These are phyloP conservation scores for Boletus sensibilis DNA, from an alignment of 768 basidiomycete genomes.

Conservation along the genomic window DNA sequence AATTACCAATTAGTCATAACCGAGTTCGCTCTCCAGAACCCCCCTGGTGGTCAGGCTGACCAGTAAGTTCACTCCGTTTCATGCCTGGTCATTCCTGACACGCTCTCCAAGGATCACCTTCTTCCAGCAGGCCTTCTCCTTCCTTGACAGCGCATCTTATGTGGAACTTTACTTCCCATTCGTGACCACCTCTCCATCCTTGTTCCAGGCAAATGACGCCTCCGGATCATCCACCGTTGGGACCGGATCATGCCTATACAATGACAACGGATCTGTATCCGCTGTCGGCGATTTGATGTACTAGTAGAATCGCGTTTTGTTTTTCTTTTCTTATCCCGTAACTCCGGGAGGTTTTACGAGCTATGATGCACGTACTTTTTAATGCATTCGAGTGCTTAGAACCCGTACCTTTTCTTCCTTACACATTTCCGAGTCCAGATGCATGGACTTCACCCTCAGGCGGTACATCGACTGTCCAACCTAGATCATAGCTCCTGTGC, in stretches of 20 bases:
- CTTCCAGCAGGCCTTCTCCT: slow-evolving; percentile 34
- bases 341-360: neutral
- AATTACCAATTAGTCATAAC: slow-evolving; percentile 25
- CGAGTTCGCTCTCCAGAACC: slow-evolving; percentile 35
- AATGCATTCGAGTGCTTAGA: no score
- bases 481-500: no score
- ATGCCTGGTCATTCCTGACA: neutral
- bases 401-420: neutral
- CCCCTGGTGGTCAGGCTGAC: slow-evolving; percentile 27
- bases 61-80: slow-evolving; percentile 23
- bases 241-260: slow-evolving; percentile 35
- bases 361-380: neutral
- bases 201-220: slow-evolving; percentile 23
- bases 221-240: slow-evolving; percentile 16
- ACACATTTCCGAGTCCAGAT: neutral
- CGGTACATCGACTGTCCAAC: no score
- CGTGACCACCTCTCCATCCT: slow-evolving; percentile 30
- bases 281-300: slow-evolving; percentile 24
- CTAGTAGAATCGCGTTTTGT: neutral
- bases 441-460: no score
- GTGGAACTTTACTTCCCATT: slow-evolving; percentile 39
- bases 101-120: slow-evolving; percentile 25
- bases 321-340: neutral
- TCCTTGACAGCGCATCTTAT: slow-evolving; percentile 32
- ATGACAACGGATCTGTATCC: slow-evolving; percentile 26